Conservation (phyloP, 208 protist genomes). For the Trypanosoma cruzi region DNA sequence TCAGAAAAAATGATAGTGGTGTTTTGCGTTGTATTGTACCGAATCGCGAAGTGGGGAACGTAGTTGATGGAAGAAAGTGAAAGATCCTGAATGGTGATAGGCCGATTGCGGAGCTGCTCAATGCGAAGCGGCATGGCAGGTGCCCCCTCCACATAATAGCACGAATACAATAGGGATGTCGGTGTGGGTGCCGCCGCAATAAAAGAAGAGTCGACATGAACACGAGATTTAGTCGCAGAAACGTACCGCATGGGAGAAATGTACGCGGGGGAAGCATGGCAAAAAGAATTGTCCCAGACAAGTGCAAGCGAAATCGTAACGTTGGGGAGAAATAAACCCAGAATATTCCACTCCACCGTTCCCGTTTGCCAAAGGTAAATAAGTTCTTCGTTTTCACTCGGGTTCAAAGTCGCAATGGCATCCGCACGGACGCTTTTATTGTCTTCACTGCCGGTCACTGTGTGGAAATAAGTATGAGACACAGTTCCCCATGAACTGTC, state of each 20-base stretch:
- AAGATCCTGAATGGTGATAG: slow-evolving; percentile 38
- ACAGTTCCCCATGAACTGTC: not conserved
- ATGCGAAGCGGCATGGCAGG: slow-evolving; percentile 41
- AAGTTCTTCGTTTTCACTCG: slow-evolving; percentile 1
- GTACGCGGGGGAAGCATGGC: slow-evolving; percentile 37
- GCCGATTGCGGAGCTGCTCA: slow-evolving; percentile 38
- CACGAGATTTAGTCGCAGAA: slow-evolving; percentile 39
- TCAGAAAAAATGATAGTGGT: slow-evolving; percentile 60
- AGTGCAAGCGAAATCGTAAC: slow-evolving; percentile 39
- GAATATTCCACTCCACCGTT: slow-evolving; percentile 43
- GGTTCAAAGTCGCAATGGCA: slow-evolving; percentile 13
- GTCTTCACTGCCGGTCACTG: not conserved
- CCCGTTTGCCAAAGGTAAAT: slow-evolving; percentile 56
- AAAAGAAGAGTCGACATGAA: slow-evolving; percentile 41
- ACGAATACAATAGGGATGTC: slow-evolving; percentile 9
- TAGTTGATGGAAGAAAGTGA: slow-evolving; percentile 63
- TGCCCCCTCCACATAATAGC: slow-evolving; percentile 4
- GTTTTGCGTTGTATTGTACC: slow-evolving; percentile 31
- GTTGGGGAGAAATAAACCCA: slow-evolving; percentile 44
- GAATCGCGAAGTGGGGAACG: slow-evolving; percentile 46
- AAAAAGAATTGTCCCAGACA: slow-evolving; percentile 61
- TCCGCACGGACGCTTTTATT: not conserved
- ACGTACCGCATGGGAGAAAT: slow-evolving; percentile 33
- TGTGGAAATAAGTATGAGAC: slow-evolving; percentile 7
- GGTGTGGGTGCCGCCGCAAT: slow-evolving; percentile 35